A percentile compares a stretch with the other conserved stretches of the same genome.
These are phyloP conservation scores for Bimuria novae-zelandiae DNA, from an alignment of 2,329 filamentous ascomycete genomes.

Conservation along the genomic window DNA sequence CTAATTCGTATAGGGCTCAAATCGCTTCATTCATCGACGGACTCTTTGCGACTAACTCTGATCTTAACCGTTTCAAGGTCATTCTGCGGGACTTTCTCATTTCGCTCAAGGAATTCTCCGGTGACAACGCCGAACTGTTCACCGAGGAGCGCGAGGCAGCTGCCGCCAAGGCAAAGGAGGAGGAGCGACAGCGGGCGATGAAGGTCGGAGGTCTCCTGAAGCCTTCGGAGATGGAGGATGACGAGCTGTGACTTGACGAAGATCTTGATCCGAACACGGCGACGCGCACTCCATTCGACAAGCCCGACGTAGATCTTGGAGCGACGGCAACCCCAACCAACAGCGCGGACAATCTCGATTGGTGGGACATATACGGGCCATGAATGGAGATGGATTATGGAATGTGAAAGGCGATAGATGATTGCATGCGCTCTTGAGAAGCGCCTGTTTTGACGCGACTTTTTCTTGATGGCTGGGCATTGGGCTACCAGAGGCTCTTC, in stretches of 20 bases:
- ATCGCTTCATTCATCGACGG: constrained; percentile 89
- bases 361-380: constrained; percentile 70
- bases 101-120: constrained; percentile 93
- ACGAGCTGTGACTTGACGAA: constrained; percentile 76
- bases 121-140: constrained; percentile 92
- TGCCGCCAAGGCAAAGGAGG: constrained; percentile 79
- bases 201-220: constrained; percentile 96
- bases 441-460: constrained; percentile 17
- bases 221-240: constrained; percentile 89
- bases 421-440: neutral
- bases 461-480: constrained; percentile 11
- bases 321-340: constrained; percentile 17
- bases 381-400: neutral
- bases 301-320: constrained; percentile 7
- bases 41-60: constrained; percentile 83
- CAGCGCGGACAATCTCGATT: constrained; percentile 54
- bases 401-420: neutral
- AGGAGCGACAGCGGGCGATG: constrained; percentile 87
- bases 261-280: constrained; percentile 44
- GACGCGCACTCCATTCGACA: constrained; percentile 46
- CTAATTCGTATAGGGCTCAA: constrained; percentile 67
- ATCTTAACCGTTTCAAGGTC: constrained; percentile 92
- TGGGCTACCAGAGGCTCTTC: constrained; percentile 11
- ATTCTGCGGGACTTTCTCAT: constrained; percentile 97
- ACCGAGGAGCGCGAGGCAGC: constrained; percentile 94